Conservation (phyloP, 1,284 basidiomycete species). For the Cryptococcus maquisensis region DNA sequence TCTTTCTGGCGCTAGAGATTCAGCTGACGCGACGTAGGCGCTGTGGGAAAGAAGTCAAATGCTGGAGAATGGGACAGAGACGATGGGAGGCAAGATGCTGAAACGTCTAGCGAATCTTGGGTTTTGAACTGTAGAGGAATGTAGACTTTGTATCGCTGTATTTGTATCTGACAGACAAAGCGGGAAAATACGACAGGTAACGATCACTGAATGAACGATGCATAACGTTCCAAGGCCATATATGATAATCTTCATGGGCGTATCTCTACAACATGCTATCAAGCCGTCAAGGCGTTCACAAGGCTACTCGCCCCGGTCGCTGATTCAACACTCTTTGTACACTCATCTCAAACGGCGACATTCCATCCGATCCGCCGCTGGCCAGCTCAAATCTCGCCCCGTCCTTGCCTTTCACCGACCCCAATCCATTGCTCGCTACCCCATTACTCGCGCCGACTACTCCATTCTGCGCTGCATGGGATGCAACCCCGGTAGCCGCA, state of each 20-base stretch:
- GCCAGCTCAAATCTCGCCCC: background rate
- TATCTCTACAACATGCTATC: background rate
- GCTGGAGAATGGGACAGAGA: constrained; percentile 12
- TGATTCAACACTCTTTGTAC: constrained; percentile 37
- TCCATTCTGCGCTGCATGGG: too few relatives aligned
- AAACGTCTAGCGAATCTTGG: constrained; percentile 11
- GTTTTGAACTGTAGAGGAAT: constrained; percentile 1
- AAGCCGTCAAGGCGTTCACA: background rate
- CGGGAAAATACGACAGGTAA: background rate
- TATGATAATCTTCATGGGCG: background rate
- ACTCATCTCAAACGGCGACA: constrained; percentile 41
- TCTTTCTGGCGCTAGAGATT: background rate
- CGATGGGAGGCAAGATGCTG: constrained; percentile 13
- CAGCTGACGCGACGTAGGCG: background rate
- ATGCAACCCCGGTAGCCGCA: background rate
- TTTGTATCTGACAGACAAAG: too few relatives aligned
- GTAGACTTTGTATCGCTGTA: background rate
- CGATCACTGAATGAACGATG: background rate
- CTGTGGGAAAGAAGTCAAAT: constrained; percentile 15
- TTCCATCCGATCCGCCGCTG: constrained; percentile 24
- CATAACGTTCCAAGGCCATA: background rate
- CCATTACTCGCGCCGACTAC: background rate
- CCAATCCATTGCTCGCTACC: constrained; percentile 1
- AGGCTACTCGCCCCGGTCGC: constrained; percentile 19
- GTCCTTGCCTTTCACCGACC: background rate